A percentile compares a stretch with the other conserved stretches of the same genome.
phyloP scores from a whole-genome alignment of 352 stramenopile genomes.

The Sclerospora graminicola region DNA sequence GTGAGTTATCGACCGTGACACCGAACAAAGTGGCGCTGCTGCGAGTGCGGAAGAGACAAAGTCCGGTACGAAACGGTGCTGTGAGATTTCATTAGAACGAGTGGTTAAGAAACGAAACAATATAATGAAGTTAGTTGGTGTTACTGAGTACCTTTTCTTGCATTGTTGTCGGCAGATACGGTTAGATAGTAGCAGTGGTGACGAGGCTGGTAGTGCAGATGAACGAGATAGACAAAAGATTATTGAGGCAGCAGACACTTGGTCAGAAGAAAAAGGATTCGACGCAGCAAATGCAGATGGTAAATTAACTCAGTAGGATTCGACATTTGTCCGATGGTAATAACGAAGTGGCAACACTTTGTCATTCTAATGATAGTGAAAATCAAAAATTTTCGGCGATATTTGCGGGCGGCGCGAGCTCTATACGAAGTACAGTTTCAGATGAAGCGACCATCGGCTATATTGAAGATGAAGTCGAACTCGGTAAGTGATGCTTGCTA shows the following conservation, averaged over 20 bases:
- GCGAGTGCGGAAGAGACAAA: background rate
- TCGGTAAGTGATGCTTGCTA: conserved; percentile 15
- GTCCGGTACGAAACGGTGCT: background rate
- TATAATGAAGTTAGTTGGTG: background rate
- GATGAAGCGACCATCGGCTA: conserved; percentile 56
- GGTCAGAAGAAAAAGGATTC: conserved; percentile 8
- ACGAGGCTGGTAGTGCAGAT: conserved; percentile 11
- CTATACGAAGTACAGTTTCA: conserved; percentile 72
- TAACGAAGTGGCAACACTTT: background rate
- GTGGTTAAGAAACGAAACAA: no score
- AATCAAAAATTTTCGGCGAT: conserved; percentile 39
- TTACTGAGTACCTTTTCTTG: no score
- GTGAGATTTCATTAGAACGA: background rate
- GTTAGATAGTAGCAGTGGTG: conserved; percentile 12
- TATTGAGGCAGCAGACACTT: conserved; percentile 9
- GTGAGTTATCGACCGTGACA: background rate
- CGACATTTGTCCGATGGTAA: background rate
- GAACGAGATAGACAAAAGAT: conserved; percentile 8
- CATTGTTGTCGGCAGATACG: conserved; percentile 10
- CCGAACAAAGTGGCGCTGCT: background rate
- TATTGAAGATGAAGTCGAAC: conserved; percentile 66
- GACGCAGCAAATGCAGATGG: conserved; percentile 15
- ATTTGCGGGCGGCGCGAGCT: conserved; percentile 44
- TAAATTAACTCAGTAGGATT: background rate
- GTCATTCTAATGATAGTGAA: conserved; percentile 27